Evolutionary conservation across 768 basidiomycete species (phyloP).

Genomic region (Tulasnella sp.): DNA sequence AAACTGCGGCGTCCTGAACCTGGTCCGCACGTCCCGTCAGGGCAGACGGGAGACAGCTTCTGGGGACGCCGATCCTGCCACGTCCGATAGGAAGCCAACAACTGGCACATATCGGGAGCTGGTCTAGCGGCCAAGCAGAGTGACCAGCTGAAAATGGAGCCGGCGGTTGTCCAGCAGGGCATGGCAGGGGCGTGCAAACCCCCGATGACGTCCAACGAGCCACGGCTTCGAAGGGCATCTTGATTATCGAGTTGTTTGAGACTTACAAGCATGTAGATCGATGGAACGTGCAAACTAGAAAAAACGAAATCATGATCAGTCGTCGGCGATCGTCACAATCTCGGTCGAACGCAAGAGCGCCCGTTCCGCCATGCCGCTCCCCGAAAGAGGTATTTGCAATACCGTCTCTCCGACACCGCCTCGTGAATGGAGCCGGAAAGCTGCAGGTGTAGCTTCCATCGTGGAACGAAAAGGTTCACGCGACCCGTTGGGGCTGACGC

Average conservation of each 20-base stretch:
- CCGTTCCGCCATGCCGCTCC: not conserved
- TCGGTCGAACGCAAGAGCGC: not conserved
- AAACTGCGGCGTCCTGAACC: not conserved
- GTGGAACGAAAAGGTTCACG: conserved; percentile 7
- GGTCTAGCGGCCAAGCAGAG: conserved; percentile 10
- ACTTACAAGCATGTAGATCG: conserved; percentile 63
- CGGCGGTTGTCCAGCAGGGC: conserved; percentile 11
- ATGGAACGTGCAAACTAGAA: conserved; percentile 65
- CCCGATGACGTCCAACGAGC: not conserved
- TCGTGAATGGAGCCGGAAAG: not conserved
- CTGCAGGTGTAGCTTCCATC: too few species aligned
- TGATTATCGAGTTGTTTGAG: conserved; percentile 6
- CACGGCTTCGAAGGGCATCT: not conserved
- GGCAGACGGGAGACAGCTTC: not conserved
- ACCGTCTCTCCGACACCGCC: not conserved
- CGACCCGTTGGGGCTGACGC: not conserved
- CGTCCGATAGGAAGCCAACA: not conserved
- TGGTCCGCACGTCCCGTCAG: not conserved
- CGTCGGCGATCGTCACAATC: conserved; percentile 22
- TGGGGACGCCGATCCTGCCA: not conserved
- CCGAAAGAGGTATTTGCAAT: not conserved
- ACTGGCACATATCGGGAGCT: conserved; percentile 10
- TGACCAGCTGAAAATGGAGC: conserved; percentile 6
- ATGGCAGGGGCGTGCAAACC: not conserved
- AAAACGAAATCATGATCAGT: not conserved